A percentile compares a stretch with the other conserved stretches of the same genome.
These are phyloP conservation scores for Alternaria infectoria DNA, from an alignment of 2,329 filamentous ascomycete genomes.

Conservation along the genomic window DNA sequence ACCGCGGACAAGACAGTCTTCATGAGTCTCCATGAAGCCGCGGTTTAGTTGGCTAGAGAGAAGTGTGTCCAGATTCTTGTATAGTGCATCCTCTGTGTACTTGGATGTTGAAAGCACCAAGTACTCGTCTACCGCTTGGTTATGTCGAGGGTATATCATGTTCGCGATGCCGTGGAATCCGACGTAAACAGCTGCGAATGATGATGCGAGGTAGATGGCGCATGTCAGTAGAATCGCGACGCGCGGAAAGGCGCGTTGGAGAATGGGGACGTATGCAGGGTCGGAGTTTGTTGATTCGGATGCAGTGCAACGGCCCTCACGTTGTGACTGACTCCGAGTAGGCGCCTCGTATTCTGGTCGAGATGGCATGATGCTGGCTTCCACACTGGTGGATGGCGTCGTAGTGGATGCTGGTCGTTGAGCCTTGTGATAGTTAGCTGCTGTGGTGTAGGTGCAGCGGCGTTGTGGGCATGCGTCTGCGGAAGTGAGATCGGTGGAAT, in stretches of 20 bases:
- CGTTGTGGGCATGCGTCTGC: background rate
- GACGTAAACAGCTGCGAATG: slow-evolving; percentile 10
- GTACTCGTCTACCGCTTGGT: slow-evolving; percentile 7
- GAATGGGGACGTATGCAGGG: background rate
- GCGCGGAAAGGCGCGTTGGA: slow-evolving; percentile 3
- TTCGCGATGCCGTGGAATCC: slow-evolving; percentile 3
- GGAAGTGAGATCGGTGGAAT: background rate
- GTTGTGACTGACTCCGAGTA: background rate
- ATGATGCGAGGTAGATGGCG: slow-evolving; percentile 11
- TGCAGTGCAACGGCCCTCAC: background rate
- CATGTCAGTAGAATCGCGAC: slow-evolving; percentile 11
- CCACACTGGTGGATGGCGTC: background rate
- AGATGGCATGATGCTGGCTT: background rate
- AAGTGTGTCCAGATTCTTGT: slow-evolving; percentile 14
- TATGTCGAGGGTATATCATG: slow-evolving; percentile 4
- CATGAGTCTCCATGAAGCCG: slow-evolving; percentile 27
- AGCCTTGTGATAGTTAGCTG: background rate
- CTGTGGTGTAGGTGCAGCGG: background rate
- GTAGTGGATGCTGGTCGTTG: background rate
- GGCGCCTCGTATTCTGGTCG: background rate
- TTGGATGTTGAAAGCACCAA: background rate
- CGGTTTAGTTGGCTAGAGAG: slow-evolving; percentile 9
- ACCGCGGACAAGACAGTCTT: slow-evolving; percentile 34
- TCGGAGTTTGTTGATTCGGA: background rate
- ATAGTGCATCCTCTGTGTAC: slow-evolving; percentile 7